phyloP scores from a whole-genome alignment of 192 early-diverging fungal species.

The Neocallimastix lanati region DNA sequence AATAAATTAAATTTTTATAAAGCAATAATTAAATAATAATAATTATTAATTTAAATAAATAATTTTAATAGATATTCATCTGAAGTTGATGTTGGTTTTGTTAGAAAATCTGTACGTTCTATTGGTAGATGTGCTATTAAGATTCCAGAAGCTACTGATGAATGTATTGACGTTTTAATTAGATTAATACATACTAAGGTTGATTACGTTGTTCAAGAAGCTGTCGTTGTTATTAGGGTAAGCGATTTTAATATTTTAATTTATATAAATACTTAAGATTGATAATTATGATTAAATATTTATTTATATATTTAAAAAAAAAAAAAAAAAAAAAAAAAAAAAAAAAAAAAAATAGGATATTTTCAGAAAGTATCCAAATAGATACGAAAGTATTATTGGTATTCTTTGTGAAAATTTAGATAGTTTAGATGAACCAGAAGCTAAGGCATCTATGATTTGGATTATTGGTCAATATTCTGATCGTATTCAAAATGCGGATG shows the following conservation, averaged over 20 bases:
- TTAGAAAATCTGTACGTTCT: conserved; percentile 81
- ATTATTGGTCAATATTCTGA: conserved; percentile 93
- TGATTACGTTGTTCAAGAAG: conserved; percentile 95
- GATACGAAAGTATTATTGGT: conserved; percentile 68
- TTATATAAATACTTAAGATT: no score
- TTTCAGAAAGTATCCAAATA: conserved; percentile 80
- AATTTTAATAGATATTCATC: conserved; percentile 76
- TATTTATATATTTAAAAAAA: not conserved
- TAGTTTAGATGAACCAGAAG: conserved; percentile 72
- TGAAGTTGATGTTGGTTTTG: conserved; percentile 97
- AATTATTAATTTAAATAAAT: not conserved
- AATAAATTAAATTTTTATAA: no score
- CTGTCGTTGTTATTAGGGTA: conserved; percentile 86
- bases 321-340: not conserved
- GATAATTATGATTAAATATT: no score
- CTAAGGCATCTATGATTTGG: conserved; percentile 83
- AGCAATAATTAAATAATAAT: no score
- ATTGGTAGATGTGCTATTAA: conserved; percentile 97
- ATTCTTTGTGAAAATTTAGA: conserved; percentile 83
- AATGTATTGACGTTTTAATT: conserved; percentile 69
- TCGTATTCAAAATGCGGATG: conserved; percentile 60
- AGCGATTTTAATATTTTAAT: not conserved
- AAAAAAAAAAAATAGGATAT: conserved; percentile 38
- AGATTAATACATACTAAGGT: conserved; percentile 84
- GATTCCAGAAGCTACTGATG: conserved; percentile 69